Base-by-base conservation (phyloP, 2,329 filamentous ascomycete species). In the Aspergillus niger region DNA sequence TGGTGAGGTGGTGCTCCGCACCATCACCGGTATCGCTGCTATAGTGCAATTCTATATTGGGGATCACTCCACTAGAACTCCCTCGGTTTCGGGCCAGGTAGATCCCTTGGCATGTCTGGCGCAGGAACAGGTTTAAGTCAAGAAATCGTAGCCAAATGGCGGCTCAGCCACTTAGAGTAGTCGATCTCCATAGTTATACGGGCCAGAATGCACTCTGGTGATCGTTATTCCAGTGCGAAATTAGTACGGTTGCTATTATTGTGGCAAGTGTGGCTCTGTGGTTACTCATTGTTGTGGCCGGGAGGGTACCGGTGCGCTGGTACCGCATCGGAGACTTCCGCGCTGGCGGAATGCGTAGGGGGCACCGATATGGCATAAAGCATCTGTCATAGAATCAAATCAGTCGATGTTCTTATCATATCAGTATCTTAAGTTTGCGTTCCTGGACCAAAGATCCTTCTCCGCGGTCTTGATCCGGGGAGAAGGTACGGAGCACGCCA, bases 401-500 rank as follows among this genome's bases (percentile, higher is more conserved):
- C 55, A 55, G 38, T 13, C 36, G 5, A 24, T 53, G 28, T 39
- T 28, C 50, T 55, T 54, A 44, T 58, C 43, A 36, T 50, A 47
- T 39, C 50, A 36, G 24, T 48, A 51, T 61, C 15, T 56, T 28
- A 32, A 28, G 36, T 41, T 41, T 56, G 24, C 24, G 47, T 50
- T 50, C 57, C 60, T 62, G 60, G n/a, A 36, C 53, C 39, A 53
- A 20, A 39, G 36, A 55, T 47, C 52, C 53, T 61, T 62, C 60
- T 62, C 60, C 60, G 57, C 60, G 60, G 60, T 56, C 39, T 38
- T 44, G 49, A 53, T 26, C 53, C 53, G 57, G 60, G 57, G 60
- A 62, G 58, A 53, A 43, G 44, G 20, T 24, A 49, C 57, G 60
- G 60, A 62, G 60, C 52, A 24, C 44, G 60, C 56, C 60, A 59